phyloP scores from a whole-genome alignment of 441 rosid species.

The Kokia cookei region DNA sequence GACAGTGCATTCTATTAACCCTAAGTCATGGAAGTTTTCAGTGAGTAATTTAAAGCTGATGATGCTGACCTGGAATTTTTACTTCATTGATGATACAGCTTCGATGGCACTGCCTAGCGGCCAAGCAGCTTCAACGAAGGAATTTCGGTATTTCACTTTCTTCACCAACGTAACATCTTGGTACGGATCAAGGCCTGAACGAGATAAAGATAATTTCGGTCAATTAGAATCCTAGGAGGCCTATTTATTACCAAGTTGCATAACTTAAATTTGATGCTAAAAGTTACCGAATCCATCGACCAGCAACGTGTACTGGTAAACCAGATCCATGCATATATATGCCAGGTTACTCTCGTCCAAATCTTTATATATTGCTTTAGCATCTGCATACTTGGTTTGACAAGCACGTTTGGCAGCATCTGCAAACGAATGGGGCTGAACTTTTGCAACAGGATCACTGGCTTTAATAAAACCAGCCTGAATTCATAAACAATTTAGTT shows the following conservation, averaged over 20 bases:
- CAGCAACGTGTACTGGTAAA: conserved; percentile 79
- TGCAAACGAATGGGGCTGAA: conserved; percentile 64
- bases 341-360: conserved; percentile 61
- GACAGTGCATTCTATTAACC: not conserved
- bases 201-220: not conserved
- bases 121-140: conserved; percentile 92
- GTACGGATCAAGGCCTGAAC: conserved; percentile 64
- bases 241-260: not conserved
- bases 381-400: conserved; percentile 59
- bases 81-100: conserved; percentile 52
- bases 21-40: not conserved
- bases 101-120: conserved; percentile 98
- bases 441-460: conserved; percentile 61
- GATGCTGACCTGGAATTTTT: conserved; percentile 2
- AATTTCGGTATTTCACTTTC: conserved; percentile 56
- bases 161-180: conserved; percentile 86
- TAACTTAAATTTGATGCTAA: not conserved
- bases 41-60: not conserved
- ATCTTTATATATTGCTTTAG: conserved; percentile 40
- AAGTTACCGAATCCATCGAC: conserved; percentile 80
- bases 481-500: conserved; percentile 5
- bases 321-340: conserved; percentile 94
- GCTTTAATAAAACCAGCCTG: conserved; percentile 83
- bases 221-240: not conserved
- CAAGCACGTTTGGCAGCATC: conserved; percentile 85